These are phyloP conservation scores for Penicillium carneum DNA, from an alignment of 2,329 filamentous ascomycete species.

Conservation along the genomic window DNA sequence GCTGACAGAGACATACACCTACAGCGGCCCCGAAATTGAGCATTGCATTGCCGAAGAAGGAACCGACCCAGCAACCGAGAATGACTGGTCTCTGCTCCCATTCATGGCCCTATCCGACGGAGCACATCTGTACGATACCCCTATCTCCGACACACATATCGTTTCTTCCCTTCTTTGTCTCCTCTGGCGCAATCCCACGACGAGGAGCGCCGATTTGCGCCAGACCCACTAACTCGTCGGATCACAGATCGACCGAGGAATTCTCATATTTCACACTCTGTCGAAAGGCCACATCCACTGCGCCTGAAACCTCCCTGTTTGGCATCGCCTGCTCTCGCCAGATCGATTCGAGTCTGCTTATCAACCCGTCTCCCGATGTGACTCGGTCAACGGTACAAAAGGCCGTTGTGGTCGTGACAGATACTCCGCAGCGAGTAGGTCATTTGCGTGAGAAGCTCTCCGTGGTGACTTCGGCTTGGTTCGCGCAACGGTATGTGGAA, in stretches of 20 bases:
- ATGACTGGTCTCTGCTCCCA: conserved; percentile 88
- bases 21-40: conserved; percentile 87
- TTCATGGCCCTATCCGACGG: conserved; percentile 98
- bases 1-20: conserved; percentile 12
- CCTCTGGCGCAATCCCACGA: neutral
- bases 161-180: conserved; percentile 10
- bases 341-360: conserved; percentile 78
- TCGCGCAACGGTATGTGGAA: conserved; percentile 74
- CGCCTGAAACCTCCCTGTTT: conserved; percentile 81
- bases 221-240: conserved; percentile 16
- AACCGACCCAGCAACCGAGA: conserved; percentile 77
- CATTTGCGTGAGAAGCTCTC: conserved; percentile 87
- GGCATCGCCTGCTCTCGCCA: conserved; percentile 95
- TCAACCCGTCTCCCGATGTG: conserved; percentile 82
- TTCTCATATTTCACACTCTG: conserved; percentile 98
- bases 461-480: conserved; percentile 94
- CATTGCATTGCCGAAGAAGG: conserved; percentile 84
- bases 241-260: conserved; percentile 74
- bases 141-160: neutral
- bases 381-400: conserved; percentile 98
- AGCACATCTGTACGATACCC: conserved; percentile 77
- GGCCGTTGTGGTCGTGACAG: conserved; percentile 92
- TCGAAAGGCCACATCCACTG: conserved; percentile 55
- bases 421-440: conserved; percentile 87
- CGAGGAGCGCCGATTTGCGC: conserved; percentile 1